Evolutionary conservation across 148 eudicot species (phyloP).

Genomic region (Amaranthus palmeri): DNA sequence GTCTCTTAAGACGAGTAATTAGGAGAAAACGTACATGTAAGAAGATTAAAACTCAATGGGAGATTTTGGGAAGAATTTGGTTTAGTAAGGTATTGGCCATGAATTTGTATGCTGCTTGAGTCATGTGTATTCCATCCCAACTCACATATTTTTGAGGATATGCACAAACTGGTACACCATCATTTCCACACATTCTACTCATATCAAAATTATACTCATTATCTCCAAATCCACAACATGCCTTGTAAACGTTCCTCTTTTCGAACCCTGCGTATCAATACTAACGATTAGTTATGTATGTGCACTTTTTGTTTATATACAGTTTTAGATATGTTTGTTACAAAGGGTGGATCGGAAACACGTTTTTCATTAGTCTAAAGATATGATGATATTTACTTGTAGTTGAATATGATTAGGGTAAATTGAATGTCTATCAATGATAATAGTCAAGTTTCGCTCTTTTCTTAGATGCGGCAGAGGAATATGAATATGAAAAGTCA

Average conservation of each 20-base stretch:
- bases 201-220: not conserved
- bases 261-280: constrained; percentile 17
- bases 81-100: not conserved
- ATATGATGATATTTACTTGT: no score
- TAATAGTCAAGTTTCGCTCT: no score
- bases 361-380: no score
- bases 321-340: no score
- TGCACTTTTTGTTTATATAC: no score
- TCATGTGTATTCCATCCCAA: constrained; percentile 22
- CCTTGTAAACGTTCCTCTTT: constrained; percentile 1
- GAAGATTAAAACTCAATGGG: not conserved
- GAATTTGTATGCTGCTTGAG: not conserved
- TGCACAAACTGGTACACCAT: not conserved
- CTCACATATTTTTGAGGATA: constrained; percentile 9
- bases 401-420: no score
- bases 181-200: not conserved
- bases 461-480: no score
- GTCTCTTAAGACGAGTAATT: no score
- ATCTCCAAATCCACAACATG: constrained; percentile 33
- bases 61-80: constrained; percentile 1
- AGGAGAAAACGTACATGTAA: no score
- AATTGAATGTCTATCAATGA: no score
- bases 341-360: no score
- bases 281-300: not conserved
- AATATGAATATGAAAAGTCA: no score